These are phyloP conservation scores for Solanum sitiens DNA, from an alignment of 257 asterid species.

Conservation along the genomic window DNA sequence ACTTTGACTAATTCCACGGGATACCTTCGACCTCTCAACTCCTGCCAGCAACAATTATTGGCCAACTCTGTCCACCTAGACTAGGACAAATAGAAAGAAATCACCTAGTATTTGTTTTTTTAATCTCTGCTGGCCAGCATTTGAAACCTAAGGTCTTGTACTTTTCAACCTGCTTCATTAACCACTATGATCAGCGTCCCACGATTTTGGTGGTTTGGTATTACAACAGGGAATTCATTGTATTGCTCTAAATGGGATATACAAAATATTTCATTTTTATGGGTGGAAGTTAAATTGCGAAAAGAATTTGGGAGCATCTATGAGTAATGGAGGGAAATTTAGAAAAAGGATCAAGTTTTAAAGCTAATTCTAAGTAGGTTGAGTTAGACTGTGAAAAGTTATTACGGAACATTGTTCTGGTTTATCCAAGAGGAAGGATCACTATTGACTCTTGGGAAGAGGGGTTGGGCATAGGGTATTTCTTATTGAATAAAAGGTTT, in stretches of 20 bases:
- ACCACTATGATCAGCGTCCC: neutral
- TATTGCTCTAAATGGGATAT: neutral
- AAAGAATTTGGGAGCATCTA: neutral
- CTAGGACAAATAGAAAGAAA: neutral
- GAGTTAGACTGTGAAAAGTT: neutral
- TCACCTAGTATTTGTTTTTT: neutral
- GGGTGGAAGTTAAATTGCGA: neutral
- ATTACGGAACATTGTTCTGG: neutral
- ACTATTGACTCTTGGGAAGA: neutral
- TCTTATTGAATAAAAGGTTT: neutral
- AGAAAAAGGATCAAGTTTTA: neutral
- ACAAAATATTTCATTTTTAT: neutral
- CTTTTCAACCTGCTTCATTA: neutral
- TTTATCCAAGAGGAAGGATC: neutral
- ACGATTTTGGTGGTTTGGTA: neutral
- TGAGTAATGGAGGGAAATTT: neutral
- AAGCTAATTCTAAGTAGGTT: neutral
- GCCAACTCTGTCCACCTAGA: neutral
- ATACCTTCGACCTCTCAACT: neutral
- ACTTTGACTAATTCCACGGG: neutral
- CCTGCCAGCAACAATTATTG: neutral
- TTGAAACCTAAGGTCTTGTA: neutral
- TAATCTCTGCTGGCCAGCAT: neutral
- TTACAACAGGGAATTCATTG: neutral
- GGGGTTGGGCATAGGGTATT: neutral